Evolutionary conservation across 345 rosid species (phyloP), one percentile per base, ranked within the genome.

Genomic region (Populus davidiana): DNA sequence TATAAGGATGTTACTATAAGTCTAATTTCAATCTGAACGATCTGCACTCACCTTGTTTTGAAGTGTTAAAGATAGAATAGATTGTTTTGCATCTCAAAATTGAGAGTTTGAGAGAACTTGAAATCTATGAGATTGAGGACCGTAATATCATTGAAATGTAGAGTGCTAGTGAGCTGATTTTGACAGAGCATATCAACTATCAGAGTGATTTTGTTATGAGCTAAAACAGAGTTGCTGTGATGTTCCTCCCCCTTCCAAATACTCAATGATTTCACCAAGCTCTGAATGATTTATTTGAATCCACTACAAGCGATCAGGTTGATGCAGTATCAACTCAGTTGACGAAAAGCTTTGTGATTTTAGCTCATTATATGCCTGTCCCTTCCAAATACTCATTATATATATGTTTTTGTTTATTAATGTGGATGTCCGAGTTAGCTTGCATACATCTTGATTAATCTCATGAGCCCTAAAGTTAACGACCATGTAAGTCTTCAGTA

Each of bases 391-490:
- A 25, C 25, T 25, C 25, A 25, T 25, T 25, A 27, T 27, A 27
- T 27, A 27, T 27, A 27, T 27, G 27, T 21, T 21, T 7, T 56
- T 21, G 27, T 8, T 9, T 39, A 11, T 39, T 9, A 8, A 39
- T 3, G 0, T 39, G 0, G 1, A 11, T 39, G 33, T 31, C 3
- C 33, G 33, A 3, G 2, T 3, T 3, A 31, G 3, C 33, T 31
- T 31, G 33, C 3, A 0, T 2, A 2, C 0, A 31, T 0, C 33
- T 31, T 3, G 3, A 31, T 3, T 31, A 31, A 31, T 31, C 33
- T 1, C 3, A 2, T 3, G 3, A 3, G 3, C 3, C 0, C 2
- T 31, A 3, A 31, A 31, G 0, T 31, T 31, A 31, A 31, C 0
- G 3, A 31, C 0, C 33, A 31, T 31, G 0, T 31, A 31, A 31